These are phyloP conservation scores for Brassica nigra DNA, from an alignment of 345 rosid genomes.

Conservation along the genomic window DNA sequence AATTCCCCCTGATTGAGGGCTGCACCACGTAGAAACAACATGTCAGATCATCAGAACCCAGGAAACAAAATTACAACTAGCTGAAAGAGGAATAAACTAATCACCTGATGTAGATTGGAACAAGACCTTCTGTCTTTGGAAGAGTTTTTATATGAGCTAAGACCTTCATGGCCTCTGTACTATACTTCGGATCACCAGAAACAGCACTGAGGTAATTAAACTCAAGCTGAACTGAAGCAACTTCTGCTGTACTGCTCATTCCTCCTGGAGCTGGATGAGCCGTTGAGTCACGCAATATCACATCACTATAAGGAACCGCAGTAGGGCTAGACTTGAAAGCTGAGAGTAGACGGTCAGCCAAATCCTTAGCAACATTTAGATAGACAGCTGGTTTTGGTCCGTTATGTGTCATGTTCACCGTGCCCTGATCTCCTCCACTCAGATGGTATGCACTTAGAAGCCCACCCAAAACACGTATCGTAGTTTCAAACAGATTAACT, in stretches of 20 bases:
- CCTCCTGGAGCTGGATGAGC: slow-evolving; percentile 91
- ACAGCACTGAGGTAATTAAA: slow-evolving; percentile 85
- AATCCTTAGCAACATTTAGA: slow-evolving; percentile 71
- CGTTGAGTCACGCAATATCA: slow-evolving; percentile 66
- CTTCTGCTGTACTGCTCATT: slow-evolving; percentile 92
- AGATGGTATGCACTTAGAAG: slow-evolving; percentile 96
- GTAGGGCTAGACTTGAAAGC: slow-evolving; percentile 90
- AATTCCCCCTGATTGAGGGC: slow-evolving; percentile 91
- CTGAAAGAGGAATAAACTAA: not conserved
- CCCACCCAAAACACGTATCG: slow-evolving; percentile 95
- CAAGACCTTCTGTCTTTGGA: slow-evolving; percentile 86
- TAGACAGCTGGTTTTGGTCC: slow-evolving; percentile 78
- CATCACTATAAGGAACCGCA: slow-evolving; percentile 82
- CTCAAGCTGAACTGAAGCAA: slow-evolving; percentile 90
- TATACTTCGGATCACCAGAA: slow-evolving; percentile 89
- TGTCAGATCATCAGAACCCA: slow-evolving; percentile 20
- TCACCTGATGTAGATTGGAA: slow-evolving; percentile 94
- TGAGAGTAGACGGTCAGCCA: slow-evolving; percentile 85
- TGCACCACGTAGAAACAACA: slow-evolving; percentile 40
- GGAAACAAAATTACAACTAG: not conserved
- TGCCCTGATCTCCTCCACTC: slow-evolving; percentile 72
- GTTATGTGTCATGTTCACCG: slow-evolving; percentile 42
- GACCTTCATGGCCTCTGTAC: slow-evolving; percentile 89
- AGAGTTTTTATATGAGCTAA: slow-evolving; percentile 82
- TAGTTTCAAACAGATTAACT: slow-evolving; percentile 97